These are phyloP conservation scores for Biscutella laevigata DNA, from an alignment of 441 rosid genomes.

Conservation along the genomic window DNA sequence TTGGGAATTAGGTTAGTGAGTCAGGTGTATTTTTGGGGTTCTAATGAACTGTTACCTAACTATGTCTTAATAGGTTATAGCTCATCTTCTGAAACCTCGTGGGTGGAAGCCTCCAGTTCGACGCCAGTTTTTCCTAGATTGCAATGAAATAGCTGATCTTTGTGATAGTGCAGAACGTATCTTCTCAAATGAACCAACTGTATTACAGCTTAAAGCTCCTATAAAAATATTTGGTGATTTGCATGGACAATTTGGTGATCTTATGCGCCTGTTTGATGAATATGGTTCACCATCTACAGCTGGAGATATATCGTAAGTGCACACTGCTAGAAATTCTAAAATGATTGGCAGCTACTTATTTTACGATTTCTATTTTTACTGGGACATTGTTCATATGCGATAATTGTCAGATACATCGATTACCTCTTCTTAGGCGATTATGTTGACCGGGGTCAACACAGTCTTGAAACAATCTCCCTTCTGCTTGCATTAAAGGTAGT, in stretches of 20 bases:
- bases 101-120: conserved; percentile 99
- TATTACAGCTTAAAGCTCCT: conserved; percentile 87
- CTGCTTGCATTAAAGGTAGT: conserved; percentile 94
- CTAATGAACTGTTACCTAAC: background rate
- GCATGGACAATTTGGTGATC: conserved; percentile 99
- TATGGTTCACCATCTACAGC: conserved; percentile 99
- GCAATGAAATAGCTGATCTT: conserved; percentile 97
- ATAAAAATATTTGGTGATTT: conserved; percentile 98
- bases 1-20: background rate
- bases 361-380: conserved; percentile 7
- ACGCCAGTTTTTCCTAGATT: conserved; percentile 95
- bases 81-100: conserved; percentile 95
- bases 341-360: conserved; percentile 1
- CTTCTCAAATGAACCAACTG: conserved; percentile 86
- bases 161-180: conserved; percentile 91
- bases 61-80: conserved; percentile 51
- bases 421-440: conserved; percentile 99
- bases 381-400: conserved; percentile 10
- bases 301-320: no score
- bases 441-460: conserved; percentile 99
- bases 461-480: conserved; percentile 90
- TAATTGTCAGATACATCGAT: conserved; percentile 70
- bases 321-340: background rate
- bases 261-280: conserved; percentile 99
- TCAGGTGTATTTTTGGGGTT: background rate